Base-by-base conservation (phyloP, 805 yeast genomes). In the Ogataea trehalophila region DNA sequence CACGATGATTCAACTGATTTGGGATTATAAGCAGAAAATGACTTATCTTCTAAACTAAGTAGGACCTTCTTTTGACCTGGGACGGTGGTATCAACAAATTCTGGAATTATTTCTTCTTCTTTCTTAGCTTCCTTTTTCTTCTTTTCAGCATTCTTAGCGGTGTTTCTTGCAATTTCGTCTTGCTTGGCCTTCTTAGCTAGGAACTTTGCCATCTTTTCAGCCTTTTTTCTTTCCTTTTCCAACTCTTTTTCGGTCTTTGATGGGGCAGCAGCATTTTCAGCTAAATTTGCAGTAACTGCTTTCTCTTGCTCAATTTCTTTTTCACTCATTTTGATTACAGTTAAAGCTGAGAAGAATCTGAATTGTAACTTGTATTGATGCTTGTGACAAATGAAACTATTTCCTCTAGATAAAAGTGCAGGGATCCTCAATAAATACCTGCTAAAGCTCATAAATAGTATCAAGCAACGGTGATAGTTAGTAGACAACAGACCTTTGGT, bases 1-100 rank as follows among this genome's bases (percentile, higher is more conserved):
- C 99, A 94, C 14, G 97, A 87, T 47, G 95, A 85, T 71, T 94
- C 99, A 42, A 94, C 97, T 58, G 84, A 85, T 58, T 80, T 79
- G 33, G 99, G 99, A 61, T 80, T 87, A 69, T 94, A 94, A 9
- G 98, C 92, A 69, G 94, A 91, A 66, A 94, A 80, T 18, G 97
- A 83, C 20, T 96, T 91, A 65, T 91, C 95, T 39, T 92, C 97
- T 45, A 94, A 77, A 34, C 89, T 78, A n/a, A 81, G 85, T 49
- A 94, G 78, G 33, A 83, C 69, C 72, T 94, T 94, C 80, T 92
- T 94, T 60, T 90, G 95, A 52, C 99, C 99, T 3, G 87, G 81
- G 42, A 74, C 77, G 41, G 99, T 94, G 48, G 72, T 71, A 66
- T 94, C 99, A 43, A 81, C 80, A 66, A 82, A 94, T 60, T 84